Conservation (phyloP, 2,329 filamentous ascomycete genomes). For the Phaeophleospora eucalypticola region DNA sequence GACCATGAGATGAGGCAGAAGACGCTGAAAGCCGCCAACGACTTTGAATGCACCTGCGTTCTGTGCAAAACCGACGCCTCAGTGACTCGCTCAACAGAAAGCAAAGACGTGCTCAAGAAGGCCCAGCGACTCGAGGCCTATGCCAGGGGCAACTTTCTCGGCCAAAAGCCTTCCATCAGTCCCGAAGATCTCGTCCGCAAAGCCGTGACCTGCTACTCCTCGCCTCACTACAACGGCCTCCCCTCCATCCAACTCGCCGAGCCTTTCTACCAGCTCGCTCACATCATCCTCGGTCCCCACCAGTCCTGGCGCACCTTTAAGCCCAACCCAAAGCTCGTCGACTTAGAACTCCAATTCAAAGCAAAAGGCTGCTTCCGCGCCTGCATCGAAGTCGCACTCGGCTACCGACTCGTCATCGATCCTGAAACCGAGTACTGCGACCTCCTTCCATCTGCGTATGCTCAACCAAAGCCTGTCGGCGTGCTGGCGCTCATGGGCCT, state of each 20-base stretch:
- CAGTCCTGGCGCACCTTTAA: not conserved
- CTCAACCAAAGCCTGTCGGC: conserved; percentile 4
- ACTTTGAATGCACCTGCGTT: conserved; percentile 6
- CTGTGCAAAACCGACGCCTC: conserved; percentile 2
- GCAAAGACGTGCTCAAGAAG: conserved; percentile 1
- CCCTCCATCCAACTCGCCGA: conserved; percentile 4
- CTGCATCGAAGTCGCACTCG: conserved; percentile 5
- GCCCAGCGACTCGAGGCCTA: not conserved
- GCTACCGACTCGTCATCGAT: conserved; percentile 2
- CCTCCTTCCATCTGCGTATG: not conserved
- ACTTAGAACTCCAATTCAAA: not conserved
- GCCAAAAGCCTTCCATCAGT: not conserved
- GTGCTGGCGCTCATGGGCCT: conserved; percentile 5
- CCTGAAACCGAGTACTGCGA: not conserved
- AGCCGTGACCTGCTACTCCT: not conserved
- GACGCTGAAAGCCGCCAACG: conserved; percentile 3
- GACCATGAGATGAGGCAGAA: conserved; percentile 5
- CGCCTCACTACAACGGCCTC: not conserved
- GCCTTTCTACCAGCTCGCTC: conserved; percentile 5
- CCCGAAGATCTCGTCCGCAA: not conserved
- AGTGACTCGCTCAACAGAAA: not conserved
- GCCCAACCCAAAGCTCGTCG: not conserved
- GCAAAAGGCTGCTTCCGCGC: conserved; percentile 3
- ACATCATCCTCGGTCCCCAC: not conserved
- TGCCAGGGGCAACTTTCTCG: not conserved